Conservation (phyloP, 2,329 filamentous ascomycete genomes). For the Cladosporium oxysporum region DNA sequence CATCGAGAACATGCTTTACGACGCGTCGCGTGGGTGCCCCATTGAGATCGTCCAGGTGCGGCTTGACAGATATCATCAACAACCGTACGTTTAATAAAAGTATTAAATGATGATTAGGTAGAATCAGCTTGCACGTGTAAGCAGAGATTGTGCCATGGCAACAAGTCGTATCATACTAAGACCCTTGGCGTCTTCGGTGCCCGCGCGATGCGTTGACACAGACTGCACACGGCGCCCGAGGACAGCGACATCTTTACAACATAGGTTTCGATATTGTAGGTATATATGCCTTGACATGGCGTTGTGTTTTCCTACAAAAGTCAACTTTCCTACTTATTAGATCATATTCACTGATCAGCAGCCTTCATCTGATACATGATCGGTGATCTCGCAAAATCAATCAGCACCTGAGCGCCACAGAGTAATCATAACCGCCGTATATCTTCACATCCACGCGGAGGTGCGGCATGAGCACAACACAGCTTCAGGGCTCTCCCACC, state of each 20-base stretch:
- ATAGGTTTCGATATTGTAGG: not conserved
- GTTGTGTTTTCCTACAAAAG: not conserved
- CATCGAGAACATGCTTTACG: not conserved
- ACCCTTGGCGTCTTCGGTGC: not conserved
- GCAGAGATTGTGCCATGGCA: not conserved
- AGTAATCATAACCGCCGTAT: not conserved
- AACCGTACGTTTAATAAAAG: not conserved
- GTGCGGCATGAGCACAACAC: not conserved
- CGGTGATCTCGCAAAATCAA: not conserved
- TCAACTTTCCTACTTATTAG: not conserved
- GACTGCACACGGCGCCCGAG: not conserved
- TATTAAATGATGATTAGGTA: not conserved
- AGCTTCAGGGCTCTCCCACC: not conserved
- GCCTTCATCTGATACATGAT: not conserved
- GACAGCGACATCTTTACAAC: not conserved
- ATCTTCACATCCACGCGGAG: not conserved
- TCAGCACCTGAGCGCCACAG: not conserved
- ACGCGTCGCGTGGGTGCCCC: not conserved
- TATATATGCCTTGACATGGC: not conserved
- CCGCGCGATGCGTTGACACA: not conserved
- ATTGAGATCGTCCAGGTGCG: not conserved
- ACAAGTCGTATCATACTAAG: slow-evolving; percentile 5
- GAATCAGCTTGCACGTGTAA: not conserved
- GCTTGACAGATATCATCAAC: not conserved
- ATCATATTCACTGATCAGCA: not conserved